Conservation (phyloP, 1,284 basidiomycete species). For the Mycosarcoma mackinlayi region DNA sequence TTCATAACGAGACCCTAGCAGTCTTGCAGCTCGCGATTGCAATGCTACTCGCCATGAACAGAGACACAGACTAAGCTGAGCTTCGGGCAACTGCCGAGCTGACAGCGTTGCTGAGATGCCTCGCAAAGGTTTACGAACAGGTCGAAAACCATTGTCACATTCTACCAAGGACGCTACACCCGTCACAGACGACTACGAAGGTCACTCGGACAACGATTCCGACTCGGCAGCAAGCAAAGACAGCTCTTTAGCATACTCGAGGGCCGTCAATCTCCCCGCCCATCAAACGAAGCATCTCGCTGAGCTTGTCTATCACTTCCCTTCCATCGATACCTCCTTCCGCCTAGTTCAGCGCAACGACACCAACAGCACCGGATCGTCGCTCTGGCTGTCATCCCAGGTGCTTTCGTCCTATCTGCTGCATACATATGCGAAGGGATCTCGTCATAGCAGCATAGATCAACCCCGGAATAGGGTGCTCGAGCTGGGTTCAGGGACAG, state of each 20-base stretch:
- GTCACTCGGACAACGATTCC: conserved; percentile 5
- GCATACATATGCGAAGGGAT: conserved; percentile 16
- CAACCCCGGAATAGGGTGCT: conserved; percentile 9
- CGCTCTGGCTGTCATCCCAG: conserved; percentile 53
- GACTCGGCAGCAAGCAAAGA: background rate
- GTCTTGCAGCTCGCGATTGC: no score
- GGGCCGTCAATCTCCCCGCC: conserved; percentile 44
- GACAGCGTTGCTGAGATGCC: background rate
- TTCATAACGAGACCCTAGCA: no score
- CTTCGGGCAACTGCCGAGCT: no score
- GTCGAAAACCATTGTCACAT: background rate
- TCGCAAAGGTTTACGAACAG: background rate
- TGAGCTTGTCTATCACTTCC: conserved; percentile 39
- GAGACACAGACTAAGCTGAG: no score
- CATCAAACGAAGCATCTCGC: conserved; percentile 47
- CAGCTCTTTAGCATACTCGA: background rate
- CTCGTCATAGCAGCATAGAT: background rate
- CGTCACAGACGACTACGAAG: background rate
- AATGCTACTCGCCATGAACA: no score
- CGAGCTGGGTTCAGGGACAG: conserved; percentile 48
- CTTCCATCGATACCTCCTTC: conserved; percentile 28
- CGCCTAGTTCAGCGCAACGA: conserved; percentile 34
- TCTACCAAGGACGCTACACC: background rate
- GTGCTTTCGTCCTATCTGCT: conserved; percentile 43
- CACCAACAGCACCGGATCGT: conserved; percentile 49